phyloP scores from a whole-genome alignment of 2,329 filamentous ascomycete genomes.

The Xylaria arbuscula region DNA sequence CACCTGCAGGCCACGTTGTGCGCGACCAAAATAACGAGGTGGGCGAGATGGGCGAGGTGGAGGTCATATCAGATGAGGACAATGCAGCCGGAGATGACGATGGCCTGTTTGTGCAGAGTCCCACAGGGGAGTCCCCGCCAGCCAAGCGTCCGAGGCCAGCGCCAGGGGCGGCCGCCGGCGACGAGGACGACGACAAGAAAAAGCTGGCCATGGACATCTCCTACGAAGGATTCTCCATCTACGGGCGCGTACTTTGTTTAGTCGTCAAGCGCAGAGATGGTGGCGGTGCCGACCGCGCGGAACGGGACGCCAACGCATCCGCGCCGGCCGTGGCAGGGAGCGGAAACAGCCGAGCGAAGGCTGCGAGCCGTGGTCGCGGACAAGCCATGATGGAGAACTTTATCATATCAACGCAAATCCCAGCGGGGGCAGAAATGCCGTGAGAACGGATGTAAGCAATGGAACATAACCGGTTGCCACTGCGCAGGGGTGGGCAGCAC shows the following conservation, averaged over 20 bases:
- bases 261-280: slow-evolving; percentile 82
- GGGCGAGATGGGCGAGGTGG: slow-evolving; percentile 38
- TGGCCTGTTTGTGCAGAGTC: slow-evolving; percentile 45
- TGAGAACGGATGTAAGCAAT: slow-evolving; percentile 38
- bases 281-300: slow-evolving; percentile 55
- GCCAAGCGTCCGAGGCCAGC: slow-evolving; percentile 59
- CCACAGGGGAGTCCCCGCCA: slow-evolving; percentile 56
- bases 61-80: slow-evolving; percentile 56
- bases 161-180: slow-evolving; percentile 44
- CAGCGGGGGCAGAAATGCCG: slow-evolving; percentile 52
- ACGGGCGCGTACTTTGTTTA: slow-evolving; percentile 90
- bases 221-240: slow-evolving; percentile 96
- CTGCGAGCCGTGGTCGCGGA: slow-evolving; percentile 53
- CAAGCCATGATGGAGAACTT: slow-evolving; percentile 86
- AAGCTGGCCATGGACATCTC: slow-evolving; percentile 86
- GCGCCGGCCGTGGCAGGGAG: slow-evolving; percentile 47
- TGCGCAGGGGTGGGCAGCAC: slow-evolving; percentile 17
- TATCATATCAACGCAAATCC: slow-evolving; percentile 82
- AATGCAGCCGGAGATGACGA: slow-evolving; percentile 51
- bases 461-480: slow-evolving; percentile 27
- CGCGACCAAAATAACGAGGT: slow-evolving; percentile 44
- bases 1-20: slow-evolving; percentile 39
- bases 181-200: slow-evolving; percentile 79
- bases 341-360: slow-evolving; percentile 47
- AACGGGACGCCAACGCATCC: slow-evolving; percentile 44